Percentiles rank a stretch among this genome's conserved stretches.
Evolutionary conservation across 2,329 filamentous ascomycete species (phyloP).

Genomic region (Penicillium sp.): DNA sequence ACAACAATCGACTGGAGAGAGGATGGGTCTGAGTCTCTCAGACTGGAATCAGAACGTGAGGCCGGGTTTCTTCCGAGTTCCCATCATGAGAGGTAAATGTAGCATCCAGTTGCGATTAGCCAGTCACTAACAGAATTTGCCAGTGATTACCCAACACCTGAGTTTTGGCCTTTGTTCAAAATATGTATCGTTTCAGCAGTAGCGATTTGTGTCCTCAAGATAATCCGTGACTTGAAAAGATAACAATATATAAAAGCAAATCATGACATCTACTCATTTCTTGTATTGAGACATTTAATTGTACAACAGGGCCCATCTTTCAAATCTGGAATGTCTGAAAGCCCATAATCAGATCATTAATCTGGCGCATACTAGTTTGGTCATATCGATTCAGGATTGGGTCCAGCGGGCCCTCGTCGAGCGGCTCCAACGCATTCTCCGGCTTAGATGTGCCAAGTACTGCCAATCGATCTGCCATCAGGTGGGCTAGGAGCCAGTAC

Average conservation of each 20-base stretch:
- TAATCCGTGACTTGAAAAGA: conserved; percentile 1
- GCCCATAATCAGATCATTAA: conserved; percentile 41
- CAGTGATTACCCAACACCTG: background rate
- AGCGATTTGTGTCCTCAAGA: conserved; percentile 5
- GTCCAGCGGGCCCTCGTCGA: conserved; percentile 17
- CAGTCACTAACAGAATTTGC: background rate
- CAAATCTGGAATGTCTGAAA: conserved; percentile 36
- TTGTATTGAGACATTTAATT: background rate
- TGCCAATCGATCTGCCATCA: conserved; percentile 32
- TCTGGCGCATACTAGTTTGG: conserved; percentile 44
- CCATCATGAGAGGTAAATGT: background rate
- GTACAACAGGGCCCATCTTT: background rate
- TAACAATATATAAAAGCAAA: background rate
- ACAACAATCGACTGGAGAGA: conserved; percentile 2
- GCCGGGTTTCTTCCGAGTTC: conserved; percentile 5
- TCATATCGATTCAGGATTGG: conserved; percentile 40
- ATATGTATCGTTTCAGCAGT: conserved; percentile 4
- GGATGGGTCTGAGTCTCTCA: background rate
- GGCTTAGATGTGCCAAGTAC: conserved; percentile 5
- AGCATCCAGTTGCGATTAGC: background rate
- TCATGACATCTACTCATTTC: background rate
- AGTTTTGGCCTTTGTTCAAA: background rate
- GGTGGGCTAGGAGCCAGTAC: conserved; percentile 39
- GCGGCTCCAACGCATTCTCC: conserved; percentile 3
- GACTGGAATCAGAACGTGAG: conserved; percentile 1